Evolutionary conservation across 75 land plant genomes (phyloP), one percentile per base, ranked within the genome.

Genomic region (Sequoiadendron giganteum): DNA sequence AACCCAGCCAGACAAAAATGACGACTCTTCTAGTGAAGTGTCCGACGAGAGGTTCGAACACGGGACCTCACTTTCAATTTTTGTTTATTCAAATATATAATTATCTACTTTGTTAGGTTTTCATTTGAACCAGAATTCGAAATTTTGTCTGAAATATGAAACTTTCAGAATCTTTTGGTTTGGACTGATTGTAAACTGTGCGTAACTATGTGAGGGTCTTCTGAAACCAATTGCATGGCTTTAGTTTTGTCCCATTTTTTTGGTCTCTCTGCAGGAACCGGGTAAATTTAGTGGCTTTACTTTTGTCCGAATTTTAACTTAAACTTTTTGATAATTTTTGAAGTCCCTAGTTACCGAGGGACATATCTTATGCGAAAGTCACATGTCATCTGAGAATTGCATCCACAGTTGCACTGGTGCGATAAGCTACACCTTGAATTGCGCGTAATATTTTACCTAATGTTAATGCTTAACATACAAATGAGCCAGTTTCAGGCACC

Each of bases 31-130:
- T 73, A 30, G 13, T 73, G 77, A 73, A 73, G 2, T 73, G 77
- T 13, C 13, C 77, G 77, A 73, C 38, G 77, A 73, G 36, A 73
- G 77, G 77, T 73, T 73, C 77, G 38, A 73, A 73, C 77, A 73
- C 8, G 10, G 32, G 73, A 70, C 38, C 77, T 34, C 15, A 30
- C 13, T 32, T 32, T 73, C 8, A 73, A 65, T 30, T 73, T 73
- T 73, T 34, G 11, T 73, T 21, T 0, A 19, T 58, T 18, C 28
- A 18, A 65, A 25, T 65, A 25, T 25, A 5, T 25, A 65, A 3
- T 21, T 58, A 58, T 58, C 8, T 72, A 10, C 2, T 73, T 73
- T 73, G 36, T 10, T 73, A 30, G 36, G 70, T 73, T 73, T 13
- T 73, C 77, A 38, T 10, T 13, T 28, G 9, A n/a, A 21, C 72